Evolutionary conservation across 2,329 filamentous ascomycete species (phyloP), one percentile per base, ranked within the genome.

Genomic region (Alternaria gaisen): DNA sequence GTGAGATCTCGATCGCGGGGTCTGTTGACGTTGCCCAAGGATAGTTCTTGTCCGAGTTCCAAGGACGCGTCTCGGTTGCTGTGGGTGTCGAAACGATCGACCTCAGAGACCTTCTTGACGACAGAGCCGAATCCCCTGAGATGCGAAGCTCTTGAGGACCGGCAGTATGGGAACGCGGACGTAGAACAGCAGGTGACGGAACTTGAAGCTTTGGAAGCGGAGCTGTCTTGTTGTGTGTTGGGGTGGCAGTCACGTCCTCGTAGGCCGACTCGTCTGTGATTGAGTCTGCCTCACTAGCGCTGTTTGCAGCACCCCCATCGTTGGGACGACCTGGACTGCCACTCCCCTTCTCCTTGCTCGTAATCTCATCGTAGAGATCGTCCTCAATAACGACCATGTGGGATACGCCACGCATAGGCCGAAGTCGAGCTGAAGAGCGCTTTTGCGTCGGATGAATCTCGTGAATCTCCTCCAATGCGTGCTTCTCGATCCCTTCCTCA

Each of bases 11-110:
- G 55, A 79, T 67, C 30, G 75, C 73, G 28, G 79, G 66, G 34
- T 75, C 72, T 53, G 67, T 77, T 44, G 73, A 75, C 24, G 73
- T 76, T 32, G 77, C 73, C 81, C 80, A 83, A 34, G 81, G 80
- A 65, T 82, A 83, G 66, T 81, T 83, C 67, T 81, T 80, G 61
- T 82, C 80, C 20, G 73, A 72, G 61, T 83, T 83, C 81, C 81
- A 83, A n/a, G 81, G 81, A 28, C 80, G 76, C 44, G 77, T 80
- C 55, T 78, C 78, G 6, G 76, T 73, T 53, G 62, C 60, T 32
- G 71, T 72, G 8, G 68, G 69, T 11, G 69, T 72, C 11, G 64
- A 68, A 11, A 57, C 56, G 41, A 71, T 57, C n/a, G 74, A 77
- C 20, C 67, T 70, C 40, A 71, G 48, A 10, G 74, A 76, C 53